Conservation (phyloP, 139 green algal genomes). For the Haematococcus sp. region DNA sequence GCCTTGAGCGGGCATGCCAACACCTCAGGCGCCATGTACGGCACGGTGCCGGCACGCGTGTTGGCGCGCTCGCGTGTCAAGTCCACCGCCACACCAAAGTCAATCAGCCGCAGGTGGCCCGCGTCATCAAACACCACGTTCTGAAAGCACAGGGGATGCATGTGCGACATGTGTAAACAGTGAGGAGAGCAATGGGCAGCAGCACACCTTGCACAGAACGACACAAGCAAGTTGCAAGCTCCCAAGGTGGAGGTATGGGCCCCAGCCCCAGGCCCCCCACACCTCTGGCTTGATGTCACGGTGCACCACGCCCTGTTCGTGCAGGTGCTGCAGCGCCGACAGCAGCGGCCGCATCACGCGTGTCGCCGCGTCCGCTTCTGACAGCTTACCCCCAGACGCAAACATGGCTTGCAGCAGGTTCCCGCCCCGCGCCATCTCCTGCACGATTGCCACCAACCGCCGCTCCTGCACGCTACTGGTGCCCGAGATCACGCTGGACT, state of each 20-base stretch:
- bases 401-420: neutral
- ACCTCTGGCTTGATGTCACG: constrained; percentile 3
- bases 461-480: neutral
- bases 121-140: neutral
- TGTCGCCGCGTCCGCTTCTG: neutral
- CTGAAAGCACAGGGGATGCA: neutral
- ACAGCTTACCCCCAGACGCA: neutral
- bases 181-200: too few relatives aligned
- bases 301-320: constrained; percentile 1
- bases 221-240: too few relatives aligned
- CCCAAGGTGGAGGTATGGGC: too few relatives aligned
- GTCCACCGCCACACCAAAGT: constrained; percentile 3
- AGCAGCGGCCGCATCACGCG: neutral
- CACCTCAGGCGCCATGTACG: too few relatives aligned
- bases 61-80: constrained; percentile 1
- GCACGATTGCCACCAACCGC: neutral
- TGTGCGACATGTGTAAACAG: too few relatives aligned
- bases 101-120: neutral
- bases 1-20: too few relatives aligned
- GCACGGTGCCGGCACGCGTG: neutral
- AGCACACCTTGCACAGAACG: too few relatives aligned
- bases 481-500: too few relatives aligned
- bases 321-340: constrained; percentile 1
- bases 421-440: neutral
- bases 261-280: too few relatives aligned